These are phyloP conservation scores for Venturiaceae sp. DNA, from an alignment of 2,329 filamentous ascomycete species.

Conservation along the genomic window DNA sequence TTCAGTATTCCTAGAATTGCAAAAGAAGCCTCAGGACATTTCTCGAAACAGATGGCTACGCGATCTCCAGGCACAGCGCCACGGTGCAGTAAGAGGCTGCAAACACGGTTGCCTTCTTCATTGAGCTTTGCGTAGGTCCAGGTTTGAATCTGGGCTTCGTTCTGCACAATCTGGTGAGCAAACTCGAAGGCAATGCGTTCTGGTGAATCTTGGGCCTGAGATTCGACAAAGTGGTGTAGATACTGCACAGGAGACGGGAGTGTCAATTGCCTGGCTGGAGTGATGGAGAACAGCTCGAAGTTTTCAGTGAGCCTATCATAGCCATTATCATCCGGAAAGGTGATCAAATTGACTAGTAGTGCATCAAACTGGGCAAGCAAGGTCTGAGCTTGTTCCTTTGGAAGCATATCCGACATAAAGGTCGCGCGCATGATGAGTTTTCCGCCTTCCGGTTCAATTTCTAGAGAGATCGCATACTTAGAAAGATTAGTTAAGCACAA, in stretches of 20 bases:
- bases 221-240: slow-evolving; percentile 72
- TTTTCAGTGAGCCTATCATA: slow-evolving; percentile 23
- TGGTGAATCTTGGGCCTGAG: slow-evolving; percentile 46
- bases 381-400: slow-evolving; percentile 54
- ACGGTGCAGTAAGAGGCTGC: slow-evolving; percentile 48
- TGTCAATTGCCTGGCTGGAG: slow-evolving; percentile 47
- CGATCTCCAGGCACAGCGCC: slow-evolving; percentile 48
- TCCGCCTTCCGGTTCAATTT: slow-evolving; percentile 52
- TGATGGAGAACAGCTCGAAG: slow-evolving; percentile 50
- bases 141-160: slow-evolving; percentile 33
- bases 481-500: slow-evolving; percentile 1
- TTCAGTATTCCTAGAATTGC: slow-evolving; percentile 75
- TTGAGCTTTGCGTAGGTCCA: slow-evolving; percentile 76
- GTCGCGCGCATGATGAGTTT: slow-evolving; percentile 55
- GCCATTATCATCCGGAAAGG: background rate
- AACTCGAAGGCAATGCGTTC: slow-evolving; percentile 66
- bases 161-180: slow-evolving; percentile 44
- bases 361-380: slow-evolving; percentile 65
- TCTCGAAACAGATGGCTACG: slow-evolving; percentile 72
- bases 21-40: slow-evolving; percentile 76
- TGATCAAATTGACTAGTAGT: slow-evolving; percentile 49
- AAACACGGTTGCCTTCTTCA: slow-evolving; percentile 60
- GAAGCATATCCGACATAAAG: slow-evolving; percentile 54
- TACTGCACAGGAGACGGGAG: slow-evolving; percentile 51
- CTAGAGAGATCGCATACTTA: slow-evolving; percentile 67